phyloP scores from a whole-genome alignment of 257 asterid genomes.

The Pogostemon cablin region DNA sequence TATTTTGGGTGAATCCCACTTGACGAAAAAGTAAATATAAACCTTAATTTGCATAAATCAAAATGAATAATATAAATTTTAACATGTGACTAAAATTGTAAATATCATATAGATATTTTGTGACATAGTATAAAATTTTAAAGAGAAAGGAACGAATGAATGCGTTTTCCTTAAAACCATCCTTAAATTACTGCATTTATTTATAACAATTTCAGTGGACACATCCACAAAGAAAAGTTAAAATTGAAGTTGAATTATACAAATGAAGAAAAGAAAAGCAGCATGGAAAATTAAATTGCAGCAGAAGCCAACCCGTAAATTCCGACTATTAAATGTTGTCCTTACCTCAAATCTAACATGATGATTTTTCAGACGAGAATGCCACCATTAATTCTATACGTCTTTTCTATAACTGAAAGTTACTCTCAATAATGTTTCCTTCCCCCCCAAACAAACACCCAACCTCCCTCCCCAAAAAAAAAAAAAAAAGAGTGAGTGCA shows the following conservation, averaged over 20 bases:
- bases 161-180: background rate
- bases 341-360: background rate
- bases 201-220: background rate
- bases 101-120: too few species aligned
- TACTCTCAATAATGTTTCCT: slow-evolving; percentile 15
- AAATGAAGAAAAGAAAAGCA: background rate
- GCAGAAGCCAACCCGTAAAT: slow-evolving; percentile 19
- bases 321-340: slow-evolving; percentile 30
- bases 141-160: too few species aligned
- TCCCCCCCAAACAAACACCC: slow-evolving; percentile 14
- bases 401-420: slow-evolving; percentile 32
- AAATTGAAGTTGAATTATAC: background rate
- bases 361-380: slow-evolving; percentile 19
- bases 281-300: background rate
- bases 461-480: background rate
- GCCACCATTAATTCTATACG: slow-evolving; percentile 13
- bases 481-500: background rate
- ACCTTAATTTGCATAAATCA: too few species aligned
- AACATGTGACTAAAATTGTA: too few species aligned
- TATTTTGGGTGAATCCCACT: too few species aligned
- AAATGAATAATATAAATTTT: too few species aligned
- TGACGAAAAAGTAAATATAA: too few species aligned
- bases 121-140: too few species aligned
- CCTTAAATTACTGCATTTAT: background rate
- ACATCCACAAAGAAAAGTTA: background rate